phyloP scores from a whole-genome alignment of 768 basidiomycete species.

The Phanerodontia chrysosporium region DNA sequence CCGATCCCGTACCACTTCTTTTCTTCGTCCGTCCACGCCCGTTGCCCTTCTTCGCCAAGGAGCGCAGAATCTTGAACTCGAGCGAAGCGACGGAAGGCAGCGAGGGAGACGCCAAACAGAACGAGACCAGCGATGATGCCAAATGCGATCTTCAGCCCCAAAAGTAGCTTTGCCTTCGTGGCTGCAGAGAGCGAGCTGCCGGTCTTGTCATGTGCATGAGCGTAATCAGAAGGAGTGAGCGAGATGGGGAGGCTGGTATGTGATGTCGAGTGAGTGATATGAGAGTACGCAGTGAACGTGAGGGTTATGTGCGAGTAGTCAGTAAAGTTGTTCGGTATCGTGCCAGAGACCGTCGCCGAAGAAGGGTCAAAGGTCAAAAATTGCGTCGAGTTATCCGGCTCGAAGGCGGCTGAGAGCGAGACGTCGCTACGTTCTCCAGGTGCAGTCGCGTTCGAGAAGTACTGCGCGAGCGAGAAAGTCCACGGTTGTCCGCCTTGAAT shows the following conservation, averaged over 20 bases:
- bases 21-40: constrained; percentile 60
- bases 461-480: constrained; percentile 48
- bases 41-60: constrained; percentile 53
- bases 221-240: constrained; percentile 35
- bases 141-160: constrained; percentile 60
- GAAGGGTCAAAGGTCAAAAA: constrained; percentile 52
- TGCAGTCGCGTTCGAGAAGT: constrained; percentile 47
- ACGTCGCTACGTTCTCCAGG: constrained; percentile 37
- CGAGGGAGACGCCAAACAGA: constrained; percentile 49
- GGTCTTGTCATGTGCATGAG: constrained; percentile 30
- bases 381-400: constrained; percentile 42
- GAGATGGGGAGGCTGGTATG: constrained; percentile 55
- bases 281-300: constrained; percentile 67
- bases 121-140: constrained; percentile 58
- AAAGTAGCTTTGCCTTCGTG: constrained; percentile 44
- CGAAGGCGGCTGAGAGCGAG: constrained; percentile 50
- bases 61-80: constrained; percentile 57
- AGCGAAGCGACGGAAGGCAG: constrained; percentile 50
- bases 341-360: constrained; percentile 48
- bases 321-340: constrained; percentile 44
- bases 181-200: constrained; percentile 31
- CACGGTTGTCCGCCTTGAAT: constrained; percentile 48
- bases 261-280: constrained; percentile 64
- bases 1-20: constrained; percentile 65
- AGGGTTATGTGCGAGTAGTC: constrained; percentile 38